phyloP scores from a whole-genome alignment of 768 basidiomycete species.

The Rhizopogon rudus region DNA sequence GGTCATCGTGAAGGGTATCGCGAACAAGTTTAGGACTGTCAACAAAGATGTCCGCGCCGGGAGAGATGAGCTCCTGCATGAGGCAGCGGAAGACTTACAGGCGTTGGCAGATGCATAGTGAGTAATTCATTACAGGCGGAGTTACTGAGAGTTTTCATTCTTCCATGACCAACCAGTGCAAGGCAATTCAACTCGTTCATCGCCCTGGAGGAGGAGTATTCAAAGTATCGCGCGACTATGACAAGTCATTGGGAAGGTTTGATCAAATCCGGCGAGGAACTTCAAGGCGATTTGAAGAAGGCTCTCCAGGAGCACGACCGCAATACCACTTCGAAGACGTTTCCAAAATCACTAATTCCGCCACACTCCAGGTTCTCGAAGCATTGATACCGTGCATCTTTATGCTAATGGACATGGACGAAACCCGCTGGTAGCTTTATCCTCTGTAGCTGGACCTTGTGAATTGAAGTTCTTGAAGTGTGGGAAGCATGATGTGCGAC shows the following conservation, averaged over 20 bases:
- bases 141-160: neutral
- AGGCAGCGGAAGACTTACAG: slow-evolving; percentile 39
- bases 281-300: slow-evolving; percentile 29
- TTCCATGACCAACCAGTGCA: slow-evolving; percentile 30
- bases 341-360: slow-evolving; percentile 42
- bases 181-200: slow-evolving; percentile 50
- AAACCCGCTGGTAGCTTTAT: neutral
- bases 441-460: neutral
- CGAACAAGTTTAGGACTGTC: slow-evolving; percentile 42
- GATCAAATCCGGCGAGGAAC: slow-evolving; percentile 33
- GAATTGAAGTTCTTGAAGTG: neutral
- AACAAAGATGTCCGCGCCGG: slow-evolving; percentile 40
- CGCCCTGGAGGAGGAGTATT: slow-evolving; percentile 51
- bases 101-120: slow-evolving; percentile 33
- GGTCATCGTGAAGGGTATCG: slow-evolving; percentile 45
- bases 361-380: slow-evolving; percentile 6
- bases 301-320: slow-evolving; percentile 46
- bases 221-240: slow-evolving; percentile 35
- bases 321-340: slow-evolving; percentile 42
- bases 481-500: too few relatives aligned
- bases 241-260: slow-evolving; percentile 38
- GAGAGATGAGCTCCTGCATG: slow-evolving; percentile 41
- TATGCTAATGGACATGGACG: neutral
- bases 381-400: neutral
- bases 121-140: neutral